A percentile compares a stretch with the other conserved stretches of the same genome.
Conservation (phyloP, 768 basidiomycete species). For the Tephrocybe sp. region DNA sequence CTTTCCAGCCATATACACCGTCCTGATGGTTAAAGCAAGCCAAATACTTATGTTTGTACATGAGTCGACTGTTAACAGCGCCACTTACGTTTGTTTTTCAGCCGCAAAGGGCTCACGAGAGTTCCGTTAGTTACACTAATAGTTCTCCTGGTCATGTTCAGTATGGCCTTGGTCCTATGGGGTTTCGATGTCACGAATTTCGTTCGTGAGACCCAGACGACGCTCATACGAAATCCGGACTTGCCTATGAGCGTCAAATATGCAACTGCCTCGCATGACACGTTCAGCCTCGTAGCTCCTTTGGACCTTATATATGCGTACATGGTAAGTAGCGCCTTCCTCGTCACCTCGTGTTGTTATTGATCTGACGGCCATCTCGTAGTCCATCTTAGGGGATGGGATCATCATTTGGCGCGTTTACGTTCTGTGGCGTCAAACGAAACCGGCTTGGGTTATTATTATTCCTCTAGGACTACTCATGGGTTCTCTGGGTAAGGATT, state of each 20-base stretch:
- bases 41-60: constrained; percentile 4
- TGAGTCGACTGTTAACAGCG: not conserved
- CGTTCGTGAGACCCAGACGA: constrained; percentile 3
- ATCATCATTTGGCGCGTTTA: constrained; percentile 15
- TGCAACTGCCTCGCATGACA: not conserved
- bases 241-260: constrained; percentile 7
- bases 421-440: constrained; percentile 2
- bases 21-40: constrained; percentile 8
- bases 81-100: not conserved
- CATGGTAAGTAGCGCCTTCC: constrained; percentile 4
- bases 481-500: constrained; percentile 6
- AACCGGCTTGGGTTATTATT: not conserved
- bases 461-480: constrained; percentile 4
- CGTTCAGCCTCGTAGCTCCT: constrained; percentile 3
- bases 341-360: not conserved
- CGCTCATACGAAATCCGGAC: constrained; percentile 8
- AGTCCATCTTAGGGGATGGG: constrained; percentile 11
- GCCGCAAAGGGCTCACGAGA: constrained; percentile 9
- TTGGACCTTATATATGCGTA: constrained; percentile 5
- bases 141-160: constrained; percentile 8
- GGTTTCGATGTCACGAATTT: constrained; percentile 10
- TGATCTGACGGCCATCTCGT: not conserved
- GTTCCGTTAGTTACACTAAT: constrained; percentile 9
- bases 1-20: constrained; percentile 6
- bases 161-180: constrained; percentile 14